Evolutionary conservation across 192 early-diverging fungal genomes (phyloP).

Genomic region (Glomus cerebriforme): DNA sequence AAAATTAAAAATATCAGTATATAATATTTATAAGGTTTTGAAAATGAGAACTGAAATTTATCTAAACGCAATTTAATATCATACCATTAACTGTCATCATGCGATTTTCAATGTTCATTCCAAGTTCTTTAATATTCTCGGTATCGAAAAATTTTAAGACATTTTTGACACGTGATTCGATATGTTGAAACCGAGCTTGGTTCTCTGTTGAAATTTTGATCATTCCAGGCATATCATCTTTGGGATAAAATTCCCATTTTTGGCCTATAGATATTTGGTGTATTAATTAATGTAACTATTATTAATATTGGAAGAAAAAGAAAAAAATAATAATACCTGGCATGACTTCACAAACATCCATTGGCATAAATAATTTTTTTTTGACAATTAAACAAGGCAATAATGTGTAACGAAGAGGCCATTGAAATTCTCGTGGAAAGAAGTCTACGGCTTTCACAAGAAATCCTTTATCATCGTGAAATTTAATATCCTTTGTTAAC

Average conservation of each 20-base stretch:
- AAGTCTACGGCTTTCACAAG: constrained; percentile 68
- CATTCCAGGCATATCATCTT: background rate
- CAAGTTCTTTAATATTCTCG: background rate
- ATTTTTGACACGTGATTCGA: background rate
- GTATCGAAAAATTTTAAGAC: background rate
- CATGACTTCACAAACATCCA: constrained; percentile 88
- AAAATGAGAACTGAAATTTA: background rate
- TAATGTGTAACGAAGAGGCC: constrained; percentile 68
- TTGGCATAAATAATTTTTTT: constrained; percentile 73
- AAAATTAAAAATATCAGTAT: background rate
- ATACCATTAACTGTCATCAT: constrained; percentile 3
- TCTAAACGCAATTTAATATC: background rate
- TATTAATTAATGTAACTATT: no score
- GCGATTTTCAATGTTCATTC: background rate
- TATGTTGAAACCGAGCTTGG: background rate
- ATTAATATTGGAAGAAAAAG: background rate
- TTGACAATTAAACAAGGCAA: constrained; percentile 81
- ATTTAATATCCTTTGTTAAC: constrained; percentile 69
- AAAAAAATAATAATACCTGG: constrained; percentile 16
- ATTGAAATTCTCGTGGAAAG: constrained; percentile 74
- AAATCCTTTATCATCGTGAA: constrained; percentile 60
- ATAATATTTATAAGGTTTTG: background rate
- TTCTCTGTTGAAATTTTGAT: background rate
- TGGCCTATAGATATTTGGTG: background rate
- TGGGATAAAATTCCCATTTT: background rate